These are phyloP conservation scores for Chrysoporthe austroafricana DNA, from an alignment of 2,329 filamentous ascomycete species.

Conservation along the genomic window DNA sequence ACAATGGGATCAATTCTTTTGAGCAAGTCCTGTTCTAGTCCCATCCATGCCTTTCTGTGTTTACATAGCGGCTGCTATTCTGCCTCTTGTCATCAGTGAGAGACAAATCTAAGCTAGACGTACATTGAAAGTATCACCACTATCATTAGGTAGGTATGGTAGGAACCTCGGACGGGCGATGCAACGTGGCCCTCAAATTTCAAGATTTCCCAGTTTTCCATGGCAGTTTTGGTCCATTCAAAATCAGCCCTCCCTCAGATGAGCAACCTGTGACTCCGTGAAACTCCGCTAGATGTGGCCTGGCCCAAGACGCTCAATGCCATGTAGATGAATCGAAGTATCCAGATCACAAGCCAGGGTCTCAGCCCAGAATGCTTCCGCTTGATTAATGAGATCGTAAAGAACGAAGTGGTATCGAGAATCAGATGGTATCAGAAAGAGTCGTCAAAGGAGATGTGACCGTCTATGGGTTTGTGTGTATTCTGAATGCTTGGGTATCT, in stretches of 20 bases:
- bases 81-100: conserved; percentile 9
- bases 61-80: conserved; percentile 12
- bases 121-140: conserved; percentile 19
- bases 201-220: conserved; percentile 7
- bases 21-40: neutral
- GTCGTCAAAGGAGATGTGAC: conserved; percentile 5
- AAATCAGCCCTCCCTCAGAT: conserved; percentile 9
- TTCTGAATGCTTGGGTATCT: conserved; percentile 25
- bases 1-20: conserved; percentile 1
- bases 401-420: conserved; percentile 19
- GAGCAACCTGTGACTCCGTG: conserved; percentile 17
- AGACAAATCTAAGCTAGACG: conserved; percentile 23
- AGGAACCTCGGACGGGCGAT: neutral
- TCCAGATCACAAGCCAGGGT: conserved; percentile 17
- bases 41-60: conserved; percentile 11
- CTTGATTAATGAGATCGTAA: conserved; percentile 23
- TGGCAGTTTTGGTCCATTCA: neutral
- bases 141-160: conserved; percentile 5
- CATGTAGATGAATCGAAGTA: conserved; percentile 23
- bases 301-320: conserved; percentile 16
- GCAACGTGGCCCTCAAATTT: conserved; percentile 17
- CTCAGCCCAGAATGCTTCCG: conserved; percentile 10
- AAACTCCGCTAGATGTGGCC: conserved; percentile 25
- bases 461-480: conserved; percentile 8
- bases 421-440: neutral